Conservation (phyloP, 208 protist genomes). For the Borovskyia barvae region DNA sequence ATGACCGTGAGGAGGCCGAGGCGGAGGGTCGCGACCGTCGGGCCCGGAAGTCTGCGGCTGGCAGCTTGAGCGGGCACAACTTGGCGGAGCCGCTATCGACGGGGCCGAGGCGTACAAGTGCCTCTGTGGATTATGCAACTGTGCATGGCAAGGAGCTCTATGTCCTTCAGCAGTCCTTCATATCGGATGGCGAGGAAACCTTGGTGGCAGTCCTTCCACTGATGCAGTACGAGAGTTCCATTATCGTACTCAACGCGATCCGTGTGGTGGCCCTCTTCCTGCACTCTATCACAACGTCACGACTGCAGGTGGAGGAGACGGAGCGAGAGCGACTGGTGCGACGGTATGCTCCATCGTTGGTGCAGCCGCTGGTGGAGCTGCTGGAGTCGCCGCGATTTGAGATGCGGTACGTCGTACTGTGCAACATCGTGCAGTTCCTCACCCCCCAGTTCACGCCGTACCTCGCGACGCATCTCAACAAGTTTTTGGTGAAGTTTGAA, state of each 20-base stretch:
- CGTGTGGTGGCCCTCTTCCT: conserved; percentile 83
- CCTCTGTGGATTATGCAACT: neutral
- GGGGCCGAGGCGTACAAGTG: too few species aligned
- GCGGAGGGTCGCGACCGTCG: neutral
- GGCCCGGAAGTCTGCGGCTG: neutral
- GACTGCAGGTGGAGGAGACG: conserved; percentile 4
- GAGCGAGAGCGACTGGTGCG: conserved; percentile 32
- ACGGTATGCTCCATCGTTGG: conserved; percentile 73
- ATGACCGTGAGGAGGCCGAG: neutral
- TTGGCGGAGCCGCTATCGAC: too few species aligned
- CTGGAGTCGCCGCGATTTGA: conserved; percentile 86
- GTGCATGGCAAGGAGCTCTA: conserved; percentile 3
- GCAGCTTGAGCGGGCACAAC: neutral
- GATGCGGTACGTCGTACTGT: conserved; percentile 97
- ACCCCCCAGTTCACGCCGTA: conserved; percentile 61
- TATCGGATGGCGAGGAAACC: conserved; percentile 61
- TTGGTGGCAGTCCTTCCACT: conserved; percentile 93
- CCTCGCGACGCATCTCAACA: conserved; percentile 67
- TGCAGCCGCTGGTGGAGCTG: conserved; percentile 82
- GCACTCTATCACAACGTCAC: conserved; percentile 30
- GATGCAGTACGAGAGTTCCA: conserved; percentile 94
- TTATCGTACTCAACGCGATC: conserved; percentile 94
- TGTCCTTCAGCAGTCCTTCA: conserved; percentile 6
- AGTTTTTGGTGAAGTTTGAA: conserved; percentile 99
- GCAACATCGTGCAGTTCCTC: conserved; percentile 97